Base-by-base conservation (phyloP, 805 yeast genomes). In the Naumovozyma dairenensis region DNA sequence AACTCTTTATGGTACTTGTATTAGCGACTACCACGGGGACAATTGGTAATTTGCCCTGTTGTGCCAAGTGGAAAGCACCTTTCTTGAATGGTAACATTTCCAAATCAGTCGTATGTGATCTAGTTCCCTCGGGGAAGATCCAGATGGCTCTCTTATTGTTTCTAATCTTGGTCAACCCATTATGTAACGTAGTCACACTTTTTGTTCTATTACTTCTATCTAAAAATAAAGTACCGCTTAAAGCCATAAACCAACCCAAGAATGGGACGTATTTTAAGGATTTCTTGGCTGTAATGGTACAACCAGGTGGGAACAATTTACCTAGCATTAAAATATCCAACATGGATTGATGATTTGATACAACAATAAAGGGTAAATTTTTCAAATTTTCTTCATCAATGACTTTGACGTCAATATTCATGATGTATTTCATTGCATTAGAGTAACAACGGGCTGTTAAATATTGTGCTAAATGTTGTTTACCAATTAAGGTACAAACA, bases 1-100 rank as follows among this genome's bases (percentile, higher is more conserved):
- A 59, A 50, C 73, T 72, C 63, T 82, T 71, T 30, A 92, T 57
- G 20, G 74, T 70, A 3, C 94, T 77, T 34, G 94, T 83, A 63
- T 92, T 92, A 21, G 89, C 74, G 7, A 84, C 86, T 10, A 84
- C 93, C 32, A 81, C 66, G 6, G 99, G 98, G 16, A 92, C 74
- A 32, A 92, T 67, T 14, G 97, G 97, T 24, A 89, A 77, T 27
- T 74, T 75, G 5, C 94, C 94, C 60, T 86, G 94, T 42, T 82
- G 80, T 6, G 99, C 99, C 52, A 92, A 70, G 60, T 92, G 96
- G 76, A 92, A 92, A 0, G 97, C 96, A 35, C 99, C 99, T 56
- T 92, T 92, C 60, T 92, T 92, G 64, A 92, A 85, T 1, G 94
- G 94, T 32, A 85, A 67, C 55, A 92, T 61, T 3, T 68, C 74